Percentiles rank a stretch among this genome's conserved stretches.
Conservation (phyloP, 768 basidiomycete species). For the Leccinellum luteum region DNA sequence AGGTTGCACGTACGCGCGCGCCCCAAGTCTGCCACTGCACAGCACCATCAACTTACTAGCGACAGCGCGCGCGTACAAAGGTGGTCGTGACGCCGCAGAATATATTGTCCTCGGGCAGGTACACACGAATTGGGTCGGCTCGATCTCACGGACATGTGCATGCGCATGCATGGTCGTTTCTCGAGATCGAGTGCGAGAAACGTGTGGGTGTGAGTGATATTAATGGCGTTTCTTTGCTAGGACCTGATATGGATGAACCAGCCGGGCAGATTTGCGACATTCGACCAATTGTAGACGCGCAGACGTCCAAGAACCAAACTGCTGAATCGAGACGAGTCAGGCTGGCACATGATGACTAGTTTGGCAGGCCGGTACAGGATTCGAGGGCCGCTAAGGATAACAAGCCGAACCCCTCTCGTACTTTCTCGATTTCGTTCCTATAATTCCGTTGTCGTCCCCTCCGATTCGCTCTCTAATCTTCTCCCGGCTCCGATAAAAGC, state of each 20-base stretch:
- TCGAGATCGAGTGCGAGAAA: neutral
- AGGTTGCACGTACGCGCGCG: constrained; percentile 8
- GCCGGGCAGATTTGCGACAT: constrained; percentile 23
- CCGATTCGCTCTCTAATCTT: constrained; percentile 26
- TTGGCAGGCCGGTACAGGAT: constrained; percentile 34
- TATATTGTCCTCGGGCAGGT: neutral
- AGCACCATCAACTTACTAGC: constrained; percentile 9
- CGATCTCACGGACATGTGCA: constrained; percentile 1
- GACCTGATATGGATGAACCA: constrained; percentile 18
- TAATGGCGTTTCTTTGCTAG: constrained; percentile 16
- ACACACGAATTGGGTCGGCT: constrained; percentile 7
- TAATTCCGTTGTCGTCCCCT: constrained; percentile 30
- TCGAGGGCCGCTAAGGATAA: constrained; percentile 31
- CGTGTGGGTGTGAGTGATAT: constrained; percentile 14
- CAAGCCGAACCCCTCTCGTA: constrained; percentile 46
- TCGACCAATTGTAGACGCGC: constrained; percentile 17
- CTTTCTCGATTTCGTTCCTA: constrained; percentile 26
- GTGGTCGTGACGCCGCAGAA: constrained; percentile 18
- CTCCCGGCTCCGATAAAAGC: constrained; percentile 36
- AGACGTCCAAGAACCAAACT: constrained; percentile 16
- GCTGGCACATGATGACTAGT: constrained; percentile 35
- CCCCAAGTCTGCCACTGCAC: constrained; percentile 1
- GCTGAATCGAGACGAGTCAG: constrained; percentile 45
- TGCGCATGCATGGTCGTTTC: neutral
- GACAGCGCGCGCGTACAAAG: neutral